These are phyloP conservation scores for Pichia nanzhaoensis DNA, from an alignment of 805 yeast genomes.

Conservation along the genomic window DNA sequence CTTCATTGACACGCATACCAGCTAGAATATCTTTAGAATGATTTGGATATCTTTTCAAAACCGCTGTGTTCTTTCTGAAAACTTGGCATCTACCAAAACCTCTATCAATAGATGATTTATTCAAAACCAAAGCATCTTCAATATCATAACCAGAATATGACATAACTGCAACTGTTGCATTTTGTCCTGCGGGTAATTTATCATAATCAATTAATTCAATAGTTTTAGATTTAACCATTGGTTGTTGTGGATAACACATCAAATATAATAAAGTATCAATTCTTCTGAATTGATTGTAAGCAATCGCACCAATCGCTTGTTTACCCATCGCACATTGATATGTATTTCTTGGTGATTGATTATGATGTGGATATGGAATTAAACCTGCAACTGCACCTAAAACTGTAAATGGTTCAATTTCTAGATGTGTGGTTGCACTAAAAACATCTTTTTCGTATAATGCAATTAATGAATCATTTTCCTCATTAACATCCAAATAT, in stretches of 20 bases:
- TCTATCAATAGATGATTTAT: slow-evolving; percentile 88
- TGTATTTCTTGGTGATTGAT: slow-evolving; percentile 88
- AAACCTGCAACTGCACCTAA: slow-evolving; percentile 90
- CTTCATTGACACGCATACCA: slow-evolving; percentile 84
- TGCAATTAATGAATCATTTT: slow-evolving; percentile 90
- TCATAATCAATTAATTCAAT: slow-evolving; percentile 94
- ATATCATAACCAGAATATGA: slow-evolving; percentile 98
- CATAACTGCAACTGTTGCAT: slow-evolving; percentile 98
- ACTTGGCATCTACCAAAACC: slow-evolving; percentile 98
- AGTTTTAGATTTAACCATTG: slow-evolving; percentile 97
- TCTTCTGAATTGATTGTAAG: slow-evolving; percentile 91
- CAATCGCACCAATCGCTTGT: slow-evolving; percentile 99
- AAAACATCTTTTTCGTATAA: slow-evolving; percentile 66
- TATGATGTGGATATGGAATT: slow-evolving; percentile 89
- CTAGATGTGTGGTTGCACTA: slow-evolving; percentile 72
- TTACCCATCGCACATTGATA: slow-evolving; percentile 97
- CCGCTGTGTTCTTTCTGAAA: slow-evolving; percentile 82
- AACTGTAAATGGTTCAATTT: slow-evolving; percentile 91
- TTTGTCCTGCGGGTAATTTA: slow-evolving; percentile 97
- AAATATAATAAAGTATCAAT: slow-evolving; percentile 89
- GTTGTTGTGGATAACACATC: slow-evolving; percentile 99
- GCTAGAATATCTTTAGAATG: slow-evolving; percentile 87
- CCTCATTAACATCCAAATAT: slow-evolving; percentile 94
- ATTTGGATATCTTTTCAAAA: slow-evolving; percentile 85
- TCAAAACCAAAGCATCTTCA: slow-evolving; percentile 94